Base-by-base conservation (phyloP, 2,329 filamentous ascomycete genomes). In the Clonostachys rhizophaga region DNA sequence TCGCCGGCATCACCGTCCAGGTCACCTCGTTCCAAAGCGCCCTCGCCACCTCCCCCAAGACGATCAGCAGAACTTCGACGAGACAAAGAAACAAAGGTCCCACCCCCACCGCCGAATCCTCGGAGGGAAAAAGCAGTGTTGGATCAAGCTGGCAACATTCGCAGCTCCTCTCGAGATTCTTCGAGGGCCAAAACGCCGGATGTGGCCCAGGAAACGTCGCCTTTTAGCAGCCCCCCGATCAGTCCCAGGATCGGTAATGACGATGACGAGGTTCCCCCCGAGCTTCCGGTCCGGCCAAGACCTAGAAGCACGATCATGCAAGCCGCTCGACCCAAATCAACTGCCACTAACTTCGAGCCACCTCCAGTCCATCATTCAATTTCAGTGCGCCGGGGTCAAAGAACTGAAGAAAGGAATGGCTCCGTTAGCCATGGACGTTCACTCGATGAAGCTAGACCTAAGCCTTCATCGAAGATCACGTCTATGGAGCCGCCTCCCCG, bases 211-310 rank as follows among this genome's bases (percentile, higher is more conserved):
- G 68, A 72, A 58, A 60, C 83, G 0, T 96, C 92, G 1, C 91
- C 92, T 0, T 96, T 96, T 60, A 91, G 76, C 58, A 96, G 90
- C 35, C 91, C 91, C 16, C 90, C 91, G 0, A 84, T 83, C 55
- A 92, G 86, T 59, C 79, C 81, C 5, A 83, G 77, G 46, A 62
- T 9, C 24, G 24, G 71, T 0, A 71, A 76, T 16, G 62, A 70
- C 0, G 71, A 76, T n/a, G 68, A 70, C n/a, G 68, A 70, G n/a
- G 67, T 69, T 7, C 74, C 74, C 8, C 76, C 78, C 2, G 68
- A 65, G 47, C 70, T 78, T 41, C 76, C 70, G 16, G 70, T 63
- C 7, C 68, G 77, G 12, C 76, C 75, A 42, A 76, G 77, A 33
- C 79, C 78, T 3, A 59, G 56, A 10, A 52, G 52, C 1, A 55